Percentiles rank a stretch among this genome's conserved stretches.
phyloP scores from a whole-genome alignment of 257 asterid genomes.

The Solanum sejunctum region DNA sequence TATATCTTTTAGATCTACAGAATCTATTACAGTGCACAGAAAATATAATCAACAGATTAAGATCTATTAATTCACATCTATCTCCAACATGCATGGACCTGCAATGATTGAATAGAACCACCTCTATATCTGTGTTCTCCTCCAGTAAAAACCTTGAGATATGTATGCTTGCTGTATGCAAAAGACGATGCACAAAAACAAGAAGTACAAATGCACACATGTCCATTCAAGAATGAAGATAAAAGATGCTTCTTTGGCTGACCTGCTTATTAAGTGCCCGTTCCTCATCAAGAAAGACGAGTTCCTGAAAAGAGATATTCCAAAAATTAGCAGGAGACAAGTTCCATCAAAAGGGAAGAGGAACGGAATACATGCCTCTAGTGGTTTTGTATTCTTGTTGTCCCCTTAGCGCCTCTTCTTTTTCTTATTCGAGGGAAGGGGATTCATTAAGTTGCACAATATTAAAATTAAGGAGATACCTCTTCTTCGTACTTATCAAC shows the following conservation, averaged over 20 bases:
- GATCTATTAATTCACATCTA: neutral
- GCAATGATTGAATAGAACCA: neutral
- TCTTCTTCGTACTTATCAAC: conserved; percentile 30
- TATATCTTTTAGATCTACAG: neutral
- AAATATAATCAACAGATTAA: neutral
- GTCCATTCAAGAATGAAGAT: neutral
- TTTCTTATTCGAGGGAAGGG: neutral
- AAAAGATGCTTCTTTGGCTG: neutral
- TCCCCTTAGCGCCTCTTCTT: neutral
- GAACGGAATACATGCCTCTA: neutral
- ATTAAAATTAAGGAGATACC: conserved; percentile 12
- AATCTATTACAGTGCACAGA: neutral
- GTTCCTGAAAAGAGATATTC: conserved; percentile 15
- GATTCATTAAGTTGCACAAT: neutral
- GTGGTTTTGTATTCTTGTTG: neutral
- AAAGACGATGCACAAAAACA: neutral
- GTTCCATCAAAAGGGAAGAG: neutral
- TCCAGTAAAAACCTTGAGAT: neutral
- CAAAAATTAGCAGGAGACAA: neutral
- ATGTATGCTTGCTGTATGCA: neutral
- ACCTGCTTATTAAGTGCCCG: conserved; percentile 25
- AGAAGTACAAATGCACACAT: neutral
- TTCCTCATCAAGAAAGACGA: conserved; percentile 22
- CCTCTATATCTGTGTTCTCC: neutral
- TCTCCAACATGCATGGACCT: neutral